These are phyloP conservation scores for Xerocomus amazonicus DNA, from an alignment of 1,284 basidiomycete species.

Conservation along the genomic window DNA sequence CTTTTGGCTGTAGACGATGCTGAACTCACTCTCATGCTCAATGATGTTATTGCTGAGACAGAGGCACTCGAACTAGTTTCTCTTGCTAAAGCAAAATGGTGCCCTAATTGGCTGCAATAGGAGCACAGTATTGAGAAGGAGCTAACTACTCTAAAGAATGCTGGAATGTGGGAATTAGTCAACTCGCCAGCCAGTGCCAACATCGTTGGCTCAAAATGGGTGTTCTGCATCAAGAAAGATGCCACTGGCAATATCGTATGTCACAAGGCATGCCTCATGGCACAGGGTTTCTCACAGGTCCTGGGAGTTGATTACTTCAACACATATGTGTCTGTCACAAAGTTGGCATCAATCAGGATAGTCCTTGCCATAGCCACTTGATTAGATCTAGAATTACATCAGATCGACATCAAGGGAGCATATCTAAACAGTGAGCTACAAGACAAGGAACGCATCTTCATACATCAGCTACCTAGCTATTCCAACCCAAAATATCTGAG, in stretches of 20 bases:
- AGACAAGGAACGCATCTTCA: neutral
- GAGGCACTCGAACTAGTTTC: conserved; percentile 1
- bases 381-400: neutral
- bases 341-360: neutral
- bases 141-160: neutral
- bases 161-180: conserved; percentile 9
- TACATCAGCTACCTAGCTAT: neutral
- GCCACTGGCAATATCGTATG: conserved; percentile 26
- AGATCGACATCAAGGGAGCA: conserved; percentile 2
- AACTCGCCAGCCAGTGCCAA: conserved; percentile 2
- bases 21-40: neutral
- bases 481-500: neutral
- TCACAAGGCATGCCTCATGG: conserved; percentile 40
- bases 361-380: neutral
- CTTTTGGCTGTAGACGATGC: neutral
- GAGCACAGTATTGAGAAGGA: conserved; percentile 15
- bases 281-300: conserved; percentile 38
- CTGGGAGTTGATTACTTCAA: conserved; percentile 39
- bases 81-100: neutral
- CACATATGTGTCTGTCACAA: conserved; percentile 17
- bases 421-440: conserved; percentile 3
- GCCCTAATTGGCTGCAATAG: conserved; percentile 7
- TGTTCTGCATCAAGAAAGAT: conserved; percentile 33
- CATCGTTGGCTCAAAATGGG: conserved; percentile 15
- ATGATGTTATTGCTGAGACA: neutral